These are phyloP conservation scores for Solanum arcanum DNA, from an alignment of 257 asterid species.

Conservation along the genomic window DNA sequence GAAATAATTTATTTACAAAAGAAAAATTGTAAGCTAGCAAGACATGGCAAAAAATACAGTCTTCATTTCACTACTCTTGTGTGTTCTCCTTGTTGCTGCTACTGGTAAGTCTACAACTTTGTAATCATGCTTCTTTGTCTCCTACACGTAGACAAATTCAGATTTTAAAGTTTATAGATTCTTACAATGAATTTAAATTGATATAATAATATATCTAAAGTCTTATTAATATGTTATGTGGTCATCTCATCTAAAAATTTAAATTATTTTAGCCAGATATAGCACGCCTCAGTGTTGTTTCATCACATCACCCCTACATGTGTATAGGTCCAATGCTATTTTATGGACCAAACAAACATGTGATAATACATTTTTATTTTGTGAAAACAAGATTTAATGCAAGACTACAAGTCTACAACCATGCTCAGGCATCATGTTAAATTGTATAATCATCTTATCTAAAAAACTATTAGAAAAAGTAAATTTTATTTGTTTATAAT, in stretches of 20 bases:
- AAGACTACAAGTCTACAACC: too few relatives aligned
- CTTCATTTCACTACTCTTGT: not conserved
- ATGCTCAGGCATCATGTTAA: too few relatives aligned
- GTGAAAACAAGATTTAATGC: too few relatives aligned
- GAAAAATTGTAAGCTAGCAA: not conserved
- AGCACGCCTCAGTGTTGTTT: not conserved
- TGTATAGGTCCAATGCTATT: not conserved
- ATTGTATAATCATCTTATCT: not conserved
- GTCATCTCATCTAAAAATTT: not conserved
- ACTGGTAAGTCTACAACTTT: not conserved
- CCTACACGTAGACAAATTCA: not conserved
- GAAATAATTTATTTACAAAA: not conserved
- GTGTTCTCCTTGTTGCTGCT: not conserved
- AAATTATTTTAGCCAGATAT: not conserved
- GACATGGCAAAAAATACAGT: not conserved
- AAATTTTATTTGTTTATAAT: not conserved
- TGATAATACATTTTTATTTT: not conserved
- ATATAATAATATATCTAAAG: not conserved
- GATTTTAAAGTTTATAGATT: too few relatives aligned
- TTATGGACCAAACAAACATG: not conserved
- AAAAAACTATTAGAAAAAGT: not conserved
- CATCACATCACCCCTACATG: not conserved
- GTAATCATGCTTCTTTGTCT: not conserved
- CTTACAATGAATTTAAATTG: too few relatives aligned
- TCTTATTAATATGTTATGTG: too few relatives aligned